These are phyloP conservation scores for Trichoderma aggressivum DNA, from an alignment of 2,329 filamentous ascomycete genomes.

Conservation along the genomic window DNA sequence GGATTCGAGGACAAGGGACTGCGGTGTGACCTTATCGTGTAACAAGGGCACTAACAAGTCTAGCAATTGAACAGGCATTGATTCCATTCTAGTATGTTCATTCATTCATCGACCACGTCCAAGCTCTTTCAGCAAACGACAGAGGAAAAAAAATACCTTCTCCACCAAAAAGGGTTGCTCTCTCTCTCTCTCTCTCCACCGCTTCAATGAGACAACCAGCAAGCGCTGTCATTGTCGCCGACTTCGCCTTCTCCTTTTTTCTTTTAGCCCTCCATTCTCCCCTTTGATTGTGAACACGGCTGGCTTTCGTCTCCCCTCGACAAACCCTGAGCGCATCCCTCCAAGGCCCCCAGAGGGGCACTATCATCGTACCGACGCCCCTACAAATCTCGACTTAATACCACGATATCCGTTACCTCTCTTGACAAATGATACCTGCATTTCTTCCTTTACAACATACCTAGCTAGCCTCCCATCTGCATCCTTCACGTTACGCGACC, in stretches of 20 bases:
- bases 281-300: neutral
- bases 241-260: constrained; percentile 8
- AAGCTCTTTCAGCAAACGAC: neutral
- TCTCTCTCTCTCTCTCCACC: constrained; percentile 3
- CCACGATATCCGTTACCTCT: neutral
- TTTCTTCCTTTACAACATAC: neutral
- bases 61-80: neutral
- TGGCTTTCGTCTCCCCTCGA: neutral
- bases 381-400: neutral
- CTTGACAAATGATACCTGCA: neutral
- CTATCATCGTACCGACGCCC: neutral
- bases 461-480: neutral
- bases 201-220: constrained; percentile 2
- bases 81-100: neutral
- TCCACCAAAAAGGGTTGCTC: constrained; percentile 8
- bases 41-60: neutral
- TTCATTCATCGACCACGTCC: neutral
- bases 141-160: neutral
- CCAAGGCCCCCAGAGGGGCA: constrained; percentile 6
- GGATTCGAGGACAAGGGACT: neutral
- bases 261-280: neutral
- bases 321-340: neutral
- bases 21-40: neutral
- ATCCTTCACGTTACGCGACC: neutral
- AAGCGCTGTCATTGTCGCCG: constrained; percentile 1